Percentiles rank a stretch among this genome's conserved stretches.
Evolutionary conservation across 2,329 filamentous ascomycete species (phyloP).

Genomic region (Thielaviopsis musarum): DNA sequence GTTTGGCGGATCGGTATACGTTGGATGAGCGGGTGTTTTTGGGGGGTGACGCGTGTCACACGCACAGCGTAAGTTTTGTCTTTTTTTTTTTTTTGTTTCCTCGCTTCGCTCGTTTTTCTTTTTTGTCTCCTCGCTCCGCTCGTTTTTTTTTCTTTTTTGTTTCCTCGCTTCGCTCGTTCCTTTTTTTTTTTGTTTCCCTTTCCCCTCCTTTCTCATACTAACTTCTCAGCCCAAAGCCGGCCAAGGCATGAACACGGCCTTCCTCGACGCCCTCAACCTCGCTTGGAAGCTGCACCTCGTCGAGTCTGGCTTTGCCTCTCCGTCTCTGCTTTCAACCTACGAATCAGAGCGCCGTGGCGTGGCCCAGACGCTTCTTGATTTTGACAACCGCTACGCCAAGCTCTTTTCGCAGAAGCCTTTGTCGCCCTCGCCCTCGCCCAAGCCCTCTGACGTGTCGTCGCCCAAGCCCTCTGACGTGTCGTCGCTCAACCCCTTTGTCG

Average conservation of each 20-base stretch:
- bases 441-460: conserved; percentile 14
- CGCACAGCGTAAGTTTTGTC: conserved; percentile 45
- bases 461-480: conserved; percentile 15
- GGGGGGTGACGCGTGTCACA: conserved; percentile 64
- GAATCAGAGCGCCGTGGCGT: conserved; percentile 72
- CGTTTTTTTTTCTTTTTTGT: too few species aligned
- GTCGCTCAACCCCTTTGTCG: conserved; percentile 65
- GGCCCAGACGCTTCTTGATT: conserved; percentile 68
- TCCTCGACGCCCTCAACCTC: conserved; percentile 70
- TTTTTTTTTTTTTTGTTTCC: conserved; percentile 25
- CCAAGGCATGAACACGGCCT: conserved; percentile 67
- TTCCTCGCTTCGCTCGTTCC: conserved; percentile 15
- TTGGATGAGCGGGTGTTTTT: conserved; percentile 55
- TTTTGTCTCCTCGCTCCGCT: conserved; percentile 26
- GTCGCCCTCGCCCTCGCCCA: too few species aligned
- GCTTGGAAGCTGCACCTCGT: conserved; percentile 95
- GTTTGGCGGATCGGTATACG: conserved; percentile 51
- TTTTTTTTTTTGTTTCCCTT: conserved; percentile 34
- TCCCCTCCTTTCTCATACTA: conserved; percentile 23
- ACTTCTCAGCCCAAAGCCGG: conserved; percentile 48
- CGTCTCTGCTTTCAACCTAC: conserved; percentile 65
- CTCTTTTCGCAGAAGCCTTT: conserved; percentile 75
- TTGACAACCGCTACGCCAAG: conserved; percentile 79
- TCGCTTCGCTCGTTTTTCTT: conserved; percentile 25
- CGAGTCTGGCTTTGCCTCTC: conserved; percentile 62